Percentiles rank a stretch among this genome's conserved stretches.
Conservation (phyloP, 2,329 filamentous ascomycete species). For the Tolypocladium inflatum region DNA sequence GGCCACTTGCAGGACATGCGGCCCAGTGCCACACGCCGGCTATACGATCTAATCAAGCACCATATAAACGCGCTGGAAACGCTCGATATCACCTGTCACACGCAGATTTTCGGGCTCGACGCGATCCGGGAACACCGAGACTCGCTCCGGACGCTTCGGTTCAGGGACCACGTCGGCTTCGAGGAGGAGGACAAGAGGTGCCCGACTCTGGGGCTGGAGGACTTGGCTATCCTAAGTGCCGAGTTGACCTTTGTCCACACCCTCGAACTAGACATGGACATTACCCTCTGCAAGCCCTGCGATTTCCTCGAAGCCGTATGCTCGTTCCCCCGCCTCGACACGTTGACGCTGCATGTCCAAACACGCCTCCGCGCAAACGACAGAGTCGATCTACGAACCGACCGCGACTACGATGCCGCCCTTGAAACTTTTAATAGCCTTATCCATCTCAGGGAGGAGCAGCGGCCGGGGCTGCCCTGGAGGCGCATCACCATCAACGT, state of each 20-base stretch:
- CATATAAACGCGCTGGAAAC: slow-evolving; percentile 25
- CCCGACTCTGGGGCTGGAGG: slow-evolving; percentile 27
- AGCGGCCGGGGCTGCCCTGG: slow-evolving; percentile 18
- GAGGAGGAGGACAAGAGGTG: slow-evolving; percentile 29
- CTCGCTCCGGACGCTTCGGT: slow-evolving; percentile 26
- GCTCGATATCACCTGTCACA: slow-evolving; percentile 33
- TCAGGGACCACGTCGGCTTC: slow-evolving; percentile 38
- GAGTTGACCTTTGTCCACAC: slow-evolving; percentile 22
- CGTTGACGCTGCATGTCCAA: slow-evolving; percentile 34
- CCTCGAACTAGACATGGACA: slow-evolving; percentile 39
- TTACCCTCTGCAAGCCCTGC: slow-evolving; percentile 20
- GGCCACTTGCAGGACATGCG: slow-evolving; percentile 27
- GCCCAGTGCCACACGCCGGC: slow-evolving; percentile 26
- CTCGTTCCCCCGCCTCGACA: slow-evolving; percentile 27
- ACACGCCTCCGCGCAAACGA: slow-evolving; percentile 27
- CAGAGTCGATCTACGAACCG: slow-evolving; percentile 13
- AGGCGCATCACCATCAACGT: slow-evolving; percentile 34
- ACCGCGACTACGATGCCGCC: slow-evolving; percentile 27
- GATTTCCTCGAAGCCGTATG: slow-evolving; percentile 29
- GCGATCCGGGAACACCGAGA: slow-evolving; percentile 26
- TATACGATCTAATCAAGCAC: slow-evolving; percentile 28
- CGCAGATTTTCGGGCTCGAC: slow-evolving; percentile 27
- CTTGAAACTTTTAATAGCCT: slow-evolving; percentile 23
- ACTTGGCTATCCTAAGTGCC: slow-evolving; percentile 22
- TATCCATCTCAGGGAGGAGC: slow-evolving; percentile 15